These are phyloP conservation scores for Hemileccinum impolitum DNA, from an alignment of 768 basidiomycete species.

Conservation along the genomic window DNA sequence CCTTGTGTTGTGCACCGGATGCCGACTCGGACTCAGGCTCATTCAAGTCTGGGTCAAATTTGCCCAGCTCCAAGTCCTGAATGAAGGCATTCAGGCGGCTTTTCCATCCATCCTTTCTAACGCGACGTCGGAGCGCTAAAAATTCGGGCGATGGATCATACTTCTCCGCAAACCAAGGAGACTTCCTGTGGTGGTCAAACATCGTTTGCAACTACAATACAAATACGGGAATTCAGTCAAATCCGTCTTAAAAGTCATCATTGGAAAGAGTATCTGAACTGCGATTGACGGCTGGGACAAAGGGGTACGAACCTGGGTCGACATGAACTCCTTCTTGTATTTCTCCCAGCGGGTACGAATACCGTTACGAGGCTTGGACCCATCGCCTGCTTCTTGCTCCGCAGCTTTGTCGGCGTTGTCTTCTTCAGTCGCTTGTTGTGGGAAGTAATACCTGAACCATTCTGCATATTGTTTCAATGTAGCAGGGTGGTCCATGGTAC, in stretches of 20 bases:
- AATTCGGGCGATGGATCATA: slow-evolving; percentile 80
- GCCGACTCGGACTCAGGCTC: slow-evolving; percentile 58
- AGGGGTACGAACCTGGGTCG: slow-evolving; percentile 70
- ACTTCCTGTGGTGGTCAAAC: slow-evolving; percentile 92
- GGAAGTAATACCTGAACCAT: slow-evolving; percentile 78
- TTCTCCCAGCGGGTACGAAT: slow-evolving; percentile 87
- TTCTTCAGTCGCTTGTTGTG: slow-evolving; percentile 76
- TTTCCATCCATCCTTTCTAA: slow-evolving; percentile 84
- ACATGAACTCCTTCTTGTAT: slow-evolving; percentile 88
- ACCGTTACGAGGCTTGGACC: slow-evolving; percentile 78
- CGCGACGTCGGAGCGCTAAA: slow-evolving; percentile 66
- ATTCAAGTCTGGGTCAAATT: slow-evolving; percentile 75
- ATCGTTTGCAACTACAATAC: slow-evolving; percentile 85
- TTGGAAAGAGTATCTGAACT: slow-evolving; percentile 14
- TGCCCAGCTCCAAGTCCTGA: slow-evolving; percentile 77
- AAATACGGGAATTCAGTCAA: slow-evolving; percentile 30
- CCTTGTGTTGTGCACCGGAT: slow-evolving; percentile 50
- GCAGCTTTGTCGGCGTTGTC: slow-evolving; percentile 82
- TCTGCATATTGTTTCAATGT: slow-evolving; percentile 82
- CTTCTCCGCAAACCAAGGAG: slow-evolving; percentile 97
- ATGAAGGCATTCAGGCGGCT: slow-evolving; percentile 70
- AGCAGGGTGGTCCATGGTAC: slow-evolving; percentile 78
- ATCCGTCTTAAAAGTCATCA: slow-evolving; percentile 3
- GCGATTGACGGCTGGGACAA: slow-evolving; percentile 8
- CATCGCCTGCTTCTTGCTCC: slow-evolving; percentile 79